Evolutionary conservation across 2,329 filamentous ascomycete genomes (phyloP), one percentile per base, ranked within the genome.

Genomic region (Colletotrichum paranaense): DNA sequence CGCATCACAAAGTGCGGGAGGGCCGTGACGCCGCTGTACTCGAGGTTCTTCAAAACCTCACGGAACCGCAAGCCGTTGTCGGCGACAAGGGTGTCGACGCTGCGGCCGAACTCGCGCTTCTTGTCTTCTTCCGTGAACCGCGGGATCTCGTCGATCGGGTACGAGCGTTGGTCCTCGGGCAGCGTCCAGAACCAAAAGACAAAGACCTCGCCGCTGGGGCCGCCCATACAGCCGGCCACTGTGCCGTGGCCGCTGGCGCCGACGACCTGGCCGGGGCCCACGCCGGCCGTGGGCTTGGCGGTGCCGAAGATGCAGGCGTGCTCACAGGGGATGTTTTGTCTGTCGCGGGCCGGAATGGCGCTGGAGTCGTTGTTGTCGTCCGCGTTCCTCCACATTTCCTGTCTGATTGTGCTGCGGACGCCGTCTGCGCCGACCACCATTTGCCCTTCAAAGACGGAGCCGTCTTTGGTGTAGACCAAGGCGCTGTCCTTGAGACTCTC

Each of bases 381-480:
- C 19, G 70, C 70, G 55, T 73, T 73, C 49, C 67, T 63, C 70
- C 70, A 73, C 80, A 81, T 81, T 35, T 82, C 79, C 4, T 74
- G 57, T 6, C 85, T 76, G 1, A 84, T 77, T 0, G 72, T 75
- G 74, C 84, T 86, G 68, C 84, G 79, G 22, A 86, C 79, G 1
- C 85, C 84, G 58, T 86, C 84, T 0, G 82, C 80, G 0, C 84
- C 83, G 0, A 85, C 77, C 0, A 86, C 75, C 0, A 86, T 74
- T 22, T 80, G 77, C 0, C 82, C 84, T 1, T 74, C 52, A 49
- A 80, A 81, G 0, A 71, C 56, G 5, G 74, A 67, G 6, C 83
- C 83, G 26, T 82, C 79, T 3, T 69, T 59, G 1, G 80, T 82
- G 1, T 58, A 74, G 0, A 84, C 84, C 0, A 73, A 68, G 5